Evolutionary conservation across 1,284 basidiomycete genomes (phyloP), one percentile per base, ranked within the genome.

Genomic region (Trametes pubescens): DNA sequence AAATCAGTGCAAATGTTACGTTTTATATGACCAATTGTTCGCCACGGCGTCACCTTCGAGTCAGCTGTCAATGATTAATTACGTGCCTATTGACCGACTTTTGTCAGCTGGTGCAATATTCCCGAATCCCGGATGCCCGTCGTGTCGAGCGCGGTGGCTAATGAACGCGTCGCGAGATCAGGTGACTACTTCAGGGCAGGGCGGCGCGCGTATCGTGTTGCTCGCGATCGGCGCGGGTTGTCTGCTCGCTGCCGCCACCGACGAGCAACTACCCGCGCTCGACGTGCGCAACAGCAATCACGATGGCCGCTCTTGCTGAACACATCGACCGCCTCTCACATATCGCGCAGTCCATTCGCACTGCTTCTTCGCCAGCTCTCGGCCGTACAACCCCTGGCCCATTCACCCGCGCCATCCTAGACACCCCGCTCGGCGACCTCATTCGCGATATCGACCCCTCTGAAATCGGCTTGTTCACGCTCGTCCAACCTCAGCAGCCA

Each of bases 361-460:
- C 80, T 0, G 54, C 69, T 3, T 70, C 70, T 35, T 59, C 74
- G 47, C 56, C 61, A 21, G 29, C 35, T 59, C 70, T 38, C 18
- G 52, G 21, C 34, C 67, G 11, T 62, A 67, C n/a, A 14, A 59
- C 62, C 3, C 65, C 78, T 2, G 78, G 80, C 3, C 77, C 84
- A 70, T 74, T 86, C 71, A 85, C 88, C 7, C 78, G 76, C 57
- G 90, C 91, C 2, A 82, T 91, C 14, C 84, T 93, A 29, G 69
- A 81, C 34, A 83, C 86, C 0, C 76, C 82, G 54, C 82, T 93
- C 11, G 86, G 87, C 51, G 87, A 92, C 70, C 85, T 92, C 64
- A 91, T 92, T 64, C 89, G 90, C 69, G 91, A 93, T 70, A 80
- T 88, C 64, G 90, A 92, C 68, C 80, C 88, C 10, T 86, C 91